These are phyloP conservation scores for Fusarium sp. DNA, from an alignment of 2,329 filamentous ascomycete genomes.

Conservation along the genomic window DNA sequence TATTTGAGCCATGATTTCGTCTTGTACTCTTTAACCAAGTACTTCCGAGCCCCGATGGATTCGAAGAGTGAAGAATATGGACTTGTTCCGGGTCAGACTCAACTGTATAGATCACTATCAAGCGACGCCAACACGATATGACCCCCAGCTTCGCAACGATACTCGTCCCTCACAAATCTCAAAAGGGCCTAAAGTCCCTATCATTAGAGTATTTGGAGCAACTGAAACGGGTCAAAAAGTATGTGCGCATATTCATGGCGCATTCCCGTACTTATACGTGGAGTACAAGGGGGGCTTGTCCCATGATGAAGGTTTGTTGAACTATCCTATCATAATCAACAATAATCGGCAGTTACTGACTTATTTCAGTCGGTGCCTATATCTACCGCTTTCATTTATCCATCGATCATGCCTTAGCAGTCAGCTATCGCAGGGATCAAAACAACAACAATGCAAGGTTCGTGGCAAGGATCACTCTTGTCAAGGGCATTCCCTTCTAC, in stretches of 20 bases:
- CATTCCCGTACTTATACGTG: slow-evolving; percentile 94
- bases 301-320: slow-evolving; percentile 70
- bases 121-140: slow-evolving; percentile 78
- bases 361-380: slow-evolving; percentile 72
- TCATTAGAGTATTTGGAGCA: slow-evolving; percentile 90
- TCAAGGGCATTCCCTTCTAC: slow-evolving; percentile 95
- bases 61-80: slow-evolving; percentile 52
- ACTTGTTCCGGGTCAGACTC: slow-evolving; percentile 87
- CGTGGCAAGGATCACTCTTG: slow-evolving; percentile 89
- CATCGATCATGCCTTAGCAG: slow-evolving; percentile 88
- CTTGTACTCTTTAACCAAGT: neutral
- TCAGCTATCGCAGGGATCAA: slow-evolving; percentile 83
- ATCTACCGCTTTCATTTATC: slow-evolving; percentile 83
- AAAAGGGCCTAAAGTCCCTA: slow-evolving; percentile 79
- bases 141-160: slow-evolving; percentile 79
- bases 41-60: slow-evolving; percentile 35
- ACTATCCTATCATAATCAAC: neutral
- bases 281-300: slow-evolving; percentile 80
- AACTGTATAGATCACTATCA: slow-evolving; percentile 98
- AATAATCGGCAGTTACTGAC: slow-evolving; percentile 18
- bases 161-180: slow-evolving; percentile 67
- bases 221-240: slow-evolving; percentile 96
- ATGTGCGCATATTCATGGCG: slow-evolving; percentile 94
- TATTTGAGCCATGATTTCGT: neutral
- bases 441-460: slow-evolving; percentile 74